Conservation (phyloP, 306 rosid species). For the Alnus rubra region DNA sequence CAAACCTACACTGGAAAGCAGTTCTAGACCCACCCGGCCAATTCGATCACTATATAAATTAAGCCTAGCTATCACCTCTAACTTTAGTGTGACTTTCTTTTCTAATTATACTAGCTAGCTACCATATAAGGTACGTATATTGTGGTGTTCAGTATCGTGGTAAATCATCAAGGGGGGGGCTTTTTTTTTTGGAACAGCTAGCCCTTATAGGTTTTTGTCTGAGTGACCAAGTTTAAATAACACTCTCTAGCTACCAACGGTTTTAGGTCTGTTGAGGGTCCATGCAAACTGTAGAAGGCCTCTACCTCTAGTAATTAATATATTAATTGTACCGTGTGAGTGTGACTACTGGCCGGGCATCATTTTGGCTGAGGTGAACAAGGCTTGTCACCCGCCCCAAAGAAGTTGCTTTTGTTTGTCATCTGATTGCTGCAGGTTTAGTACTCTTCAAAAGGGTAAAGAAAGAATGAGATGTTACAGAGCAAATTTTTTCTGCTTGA, state of each 20-base stretch:
- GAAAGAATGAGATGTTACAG: background rate
- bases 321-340: too few relatives aligned
- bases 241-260: background rate
- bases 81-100: conserved; percentile 6
- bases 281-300: background rate
- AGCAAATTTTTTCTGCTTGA: background rate
- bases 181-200: background rate
- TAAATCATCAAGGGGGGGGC: background rate
- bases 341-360: background rate
- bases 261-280: background rate
- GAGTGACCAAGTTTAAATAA: background rate
- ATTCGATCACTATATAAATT: background rate
- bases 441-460: background rate
- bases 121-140: background rate
- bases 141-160: background rate
- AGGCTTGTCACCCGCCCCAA: conserved; percentile 3
- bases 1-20: conserved; percentile 19
- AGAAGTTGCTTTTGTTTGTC: conserved; percentile 1
- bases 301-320: background rate
- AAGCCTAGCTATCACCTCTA: conserved; percentile 2
- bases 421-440: background rate
- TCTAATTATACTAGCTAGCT: background rate
- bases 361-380: conserved; percentile 8
- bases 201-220: background rate
- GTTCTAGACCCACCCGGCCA: background rate